A percentile compares a stretch with the other conserved stretches of the same genome.
Conservation (phyloP, 1,284 basidiomycete genomes). For the Austropuccinia psidii region DNA sequence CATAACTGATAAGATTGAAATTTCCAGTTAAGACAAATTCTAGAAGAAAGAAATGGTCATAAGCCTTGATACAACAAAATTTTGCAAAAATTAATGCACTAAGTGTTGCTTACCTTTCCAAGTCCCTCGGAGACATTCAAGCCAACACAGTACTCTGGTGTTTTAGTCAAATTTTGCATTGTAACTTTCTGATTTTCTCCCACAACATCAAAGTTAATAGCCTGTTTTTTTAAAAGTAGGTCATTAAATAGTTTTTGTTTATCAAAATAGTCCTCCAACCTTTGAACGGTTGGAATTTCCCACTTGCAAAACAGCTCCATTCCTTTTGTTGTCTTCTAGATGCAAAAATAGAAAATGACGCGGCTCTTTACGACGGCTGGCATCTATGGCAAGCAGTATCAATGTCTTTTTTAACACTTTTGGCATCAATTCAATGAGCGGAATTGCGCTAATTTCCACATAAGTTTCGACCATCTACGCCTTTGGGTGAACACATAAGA, state of each 20-base stretch:
- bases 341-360: conserved; percentile 67
- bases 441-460: conserved; percentile 45
- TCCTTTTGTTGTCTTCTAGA: conserved; percentile 64
- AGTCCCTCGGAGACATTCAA: conserved; percentile 81
- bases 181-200: conserved; percentile 79
- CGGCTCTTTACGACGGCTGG: conserved; percentile 42
- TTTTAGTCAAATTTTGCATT: conserved; percentile 61
- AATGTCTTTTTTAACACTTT: too few relatives aligned
- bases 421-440: too few relatives aligned
- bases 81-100: too few relatives aligned
- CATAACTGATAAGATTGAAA: too few relatives aligned
- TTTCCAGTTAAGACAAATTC: too few relatives aligned
- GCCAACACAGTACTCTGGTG: conserved; percentile 77
- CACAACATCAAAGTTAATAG: too few relatives aligned
- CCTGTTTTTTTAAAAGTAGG: conserved; percentile 49
- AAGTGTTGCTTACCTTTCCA: conserved; percentile 16
- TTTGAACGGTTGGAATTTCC: conserved; percentile 88
- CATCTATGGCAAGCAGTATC: conserved; percentile 49
- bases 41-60: too few relatives aligned
- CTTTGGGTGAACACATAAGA: conserved; percentile 63
- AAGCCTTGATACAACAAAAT: too few relatives aligned
- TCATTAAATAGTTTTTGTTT: neutral
- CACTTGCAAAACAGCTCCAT: conserved; percentile 74
- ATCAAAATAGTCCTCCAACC: conserved; percentile 49
- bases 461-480: conserved; percentile 70